Percentiles rank a stretch among this genome's conserved stretches.
Evolutionary conservation across 2,329 filamentous ascomycete genomes (phyloP).

Genomic region (Pestalotiopsis sp.): DNA sequence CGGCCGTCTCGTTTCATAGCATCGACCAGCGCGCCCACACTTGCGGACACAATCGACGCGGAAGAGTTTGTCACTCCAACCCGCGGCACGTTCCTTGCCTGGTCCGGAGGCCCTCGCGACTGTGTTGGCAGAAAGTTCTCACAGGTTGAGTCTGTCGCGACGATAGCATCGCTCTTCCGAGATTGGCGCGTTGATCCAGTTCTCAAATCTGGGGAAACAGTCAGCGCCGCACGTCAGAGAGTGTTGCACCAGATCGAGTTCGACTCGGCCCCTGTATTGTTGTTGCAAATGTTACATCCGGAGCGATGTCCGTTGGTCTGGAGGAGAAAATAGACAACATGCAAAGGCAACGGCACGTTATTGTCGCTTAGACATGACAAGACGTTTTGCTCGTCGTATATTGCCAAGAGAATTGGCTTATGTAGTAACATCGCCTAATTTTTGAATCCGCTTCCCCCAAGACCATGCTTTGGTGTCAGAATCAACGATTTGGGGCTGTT

Average conservation of each 20-base stretch:
- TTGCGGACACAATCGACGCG: neutral
- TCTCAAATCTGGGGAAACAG: slow-evolving; percentile 15
- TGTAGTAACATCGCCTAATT: no score
- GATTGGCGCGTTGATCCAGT: slow-evolving; percentile 25
- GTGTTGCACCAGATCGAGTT: slow-evolving; percentile 1
- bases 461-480: no score
- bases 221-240: neutral
- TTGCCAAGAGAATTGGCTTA: no score
- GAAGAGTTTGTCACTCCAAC: slow-evolving; percentile 14
- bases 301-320: slow-evolving; percentile 12
- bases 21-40: neutral
- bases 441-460: no score
- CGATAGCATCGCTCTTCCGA: slow-evolving; percentile 14
- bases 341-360: no score
- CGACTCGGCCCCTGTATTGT: neutral
- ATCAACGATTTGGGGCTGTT: no score
- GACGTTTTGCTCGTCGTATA: no score
- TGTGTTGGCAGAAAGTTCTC: slow-evolving; percentile 23
- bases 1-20: slow-evolving; percentile 25
- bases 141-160: slow-evolving; percentile 20
- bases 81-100: slow-evolving; percentile 18
- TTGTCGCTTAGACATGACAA: no score
- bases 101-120: slow-evolving; percentile 21
- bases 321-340: no score
- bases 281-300: slow-evolving; percentile 16